Evolutionary conservation across 2,329 filamentous ascomycete species (phyloP), one percentile per base, ranked within the genome.

Genomic region (Epichloe bromicola): DNA sequence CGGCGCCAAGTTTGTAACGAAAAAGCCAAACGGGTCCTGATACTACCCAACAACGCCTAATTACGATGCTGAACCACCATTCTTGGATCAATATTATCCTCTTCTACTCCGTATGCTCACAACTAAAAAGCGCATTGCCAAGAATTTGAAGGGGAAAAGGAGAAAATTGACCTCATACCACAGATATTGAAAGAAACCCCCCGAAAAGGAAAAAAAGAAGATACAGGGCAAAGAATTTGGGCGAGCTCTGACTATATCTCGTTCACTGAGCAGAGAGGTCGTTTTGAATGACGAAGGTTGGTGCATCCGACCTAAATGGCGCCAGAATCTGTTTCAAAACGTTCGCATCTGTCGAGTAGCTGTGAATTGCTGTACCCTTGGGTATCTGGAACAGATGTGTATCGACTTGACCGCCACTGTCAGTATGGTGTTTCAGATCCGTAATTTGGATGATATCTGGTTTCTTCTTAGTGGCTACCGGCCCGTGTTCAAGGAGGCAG

Each of bases 401-500:
- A 40, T 49, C 15, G 17, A 6, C 10, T 17, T 38, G 38, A 17
- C 23, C 26, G 30, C 20, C 33, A 23, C 20, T 10, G 12, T 15
- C 30, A 14, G 38, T n/a, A 4, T 7, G n/a, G 2, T 48, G 34
- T 36, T 48, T 47, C 15, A 17, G 15, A 17, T 58, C 56, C 33
- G 49, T 51, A 12, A 62, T 52, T 20, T 52, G 44, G 12, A 63
- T 55, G 45, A 60, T 55, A 42, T 56, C 56, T 33, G 55, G 46
- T 38, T 48, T 51, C 49, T 49, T 55, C 23, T 43, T 53, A 8
- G 41, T 19, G 14, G 40, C 42, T 4, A 45, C 17, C 8, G 12
- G 17, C 15, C 41, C 33, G 17, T 46, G 30, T 47, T 49, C 20
- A 42, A 51, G 20, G 40, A 54, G 59, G 59, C 67, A 70, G 14